phyloP scores from a whole-genome alignment of 768 basidiomycete species.

The Pulveroboletus frians region DNA sequence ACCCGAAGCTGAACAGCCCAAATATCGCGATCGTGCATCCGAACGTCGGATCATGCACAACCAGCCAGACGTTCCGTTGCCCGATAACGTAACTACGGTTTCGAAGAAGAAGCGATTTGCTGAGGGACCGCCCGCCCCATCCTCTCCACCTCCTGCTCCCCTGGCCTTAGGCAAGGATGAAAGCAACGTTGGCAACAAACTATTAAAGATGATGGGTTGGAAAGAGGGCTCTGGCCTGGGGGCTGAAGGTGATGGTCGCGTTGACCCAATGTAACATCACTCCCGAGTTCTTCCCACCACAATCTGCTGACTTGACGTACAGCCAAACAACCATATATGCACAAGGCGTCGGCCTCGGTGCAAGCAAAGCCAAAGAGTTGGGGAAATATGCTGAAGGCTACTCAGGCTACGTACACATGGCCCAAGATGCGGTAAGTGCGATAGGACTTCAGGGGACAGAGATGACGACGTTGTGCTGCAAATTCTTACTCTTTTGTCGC shows the following conservation, averaged over 20 bases:
- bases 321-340: conserved; percentile 85
- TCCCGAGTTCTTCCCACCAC: neutral
- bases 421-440: conserved; percentile 58
- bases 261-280: conserved; percentile 70
- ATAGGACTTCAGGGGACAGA: conserved; percentile 19
- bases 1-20: conserved; percentile 50
- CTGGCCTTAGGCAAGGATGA: conserved; percentile 75
- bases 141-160: conserved; percentile 57
- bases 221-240: conserved; percentile 86
- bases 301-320: conserved; percentile 8
- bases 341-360: conserved; percentile 86
- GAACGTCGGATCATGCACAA: conserved; percentile 89
- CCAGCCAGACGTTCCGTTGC: conserved; percentile 80
- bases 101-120: conserved; percentile 38
- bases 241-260: conserved; percentile 72
- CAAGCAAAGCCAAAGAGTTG: conserved; percentile 82
- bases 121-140: conserved; percentile 58
- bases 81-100: conserved; percentile 38
- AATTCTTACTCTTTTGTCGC: conserved; percentile 25
- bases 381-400: conserved; percentile 67
- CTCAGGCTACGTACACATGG: conserved; percentile 66
- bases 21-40: conserved; percentile 93
- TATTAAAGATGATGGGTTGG: conserved; percentile 99
- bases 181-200: conserved; percentile 84
- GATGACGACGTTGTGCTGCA: conserved; percentile 13